A percentile compares a stretch with the other conserved stretches of the same genome.
Evolutionary conservation across 2,329 filamentous ascomycete species (phyloP).

Genomic region (Magnaporthiopsis poae): DNA sequence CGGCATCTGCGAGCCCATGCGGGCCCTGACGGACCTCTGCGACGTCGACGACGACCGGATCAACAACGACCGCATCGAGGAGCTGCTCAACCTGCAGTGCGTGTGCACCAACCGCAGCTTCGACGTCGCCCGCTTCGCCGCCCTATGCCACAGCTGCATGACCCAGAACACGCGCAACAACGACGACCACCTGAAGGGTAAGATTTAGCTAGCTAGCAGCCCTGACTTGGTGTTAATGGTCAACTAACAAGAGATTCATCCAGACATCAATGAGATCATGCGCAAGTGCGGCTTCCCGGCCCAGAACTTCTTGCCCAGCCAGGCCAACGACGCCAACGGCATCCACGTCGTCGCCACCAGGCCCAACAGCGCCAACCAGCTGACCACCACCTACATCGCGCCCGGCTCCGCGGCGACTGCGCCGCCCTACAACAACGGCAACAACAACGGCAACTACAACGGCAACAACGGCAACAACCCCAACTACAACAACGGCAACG

Average conservation of each 20-base stretch:
- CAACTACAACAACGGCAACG: not conserved
- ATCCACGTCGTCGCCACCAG: constrained; percentile 23
- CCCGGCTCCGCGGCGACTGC: constrained; percentile 10
- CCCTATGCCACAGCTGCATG: constrained; percentile 29
- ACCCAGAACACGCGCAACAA: constrained; percentile 18
- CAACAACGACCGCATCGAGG: constrained; percentile 23
- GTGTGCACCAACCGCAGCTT: constrained; percentile 32
- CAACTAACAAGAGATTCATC: not conserved
- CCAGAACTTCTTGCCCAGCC: constrained; percentile 19
- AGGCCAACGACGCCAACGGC: constrained; percentile 16
- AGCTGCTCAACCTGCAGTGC: constrained; percentile 29
- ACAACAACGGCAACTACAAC: no score
- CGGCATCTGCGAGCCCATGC: constrained; percentile 27
- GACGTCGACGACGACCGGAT: constrained; percentile 39
- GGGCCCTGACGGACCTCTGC: constrained; percentile 25
- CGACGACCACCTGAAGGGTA: not conserved
- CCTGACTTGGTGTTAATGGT: not conserved
- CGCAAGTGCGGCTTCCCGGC: constrained; percentile 25
- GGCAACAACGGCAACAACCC: not conserved
- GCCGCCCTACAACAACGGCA: no score
- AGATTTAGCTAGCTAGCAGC: not conserved
- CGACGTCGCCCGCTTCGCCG: constrained; percentile 26
- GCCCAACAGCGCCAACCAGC: constrained; percentile 23
- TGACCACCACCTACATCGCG: constrained; percentile 25
- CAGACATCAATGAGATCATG: constrained; percentile 27